These are phyloP conservation scores for Salinomyces thailandicus DNA, from an alignment of 2,329 filamentous ascomycete genomes.

Conservation along the genomic window DNA sequence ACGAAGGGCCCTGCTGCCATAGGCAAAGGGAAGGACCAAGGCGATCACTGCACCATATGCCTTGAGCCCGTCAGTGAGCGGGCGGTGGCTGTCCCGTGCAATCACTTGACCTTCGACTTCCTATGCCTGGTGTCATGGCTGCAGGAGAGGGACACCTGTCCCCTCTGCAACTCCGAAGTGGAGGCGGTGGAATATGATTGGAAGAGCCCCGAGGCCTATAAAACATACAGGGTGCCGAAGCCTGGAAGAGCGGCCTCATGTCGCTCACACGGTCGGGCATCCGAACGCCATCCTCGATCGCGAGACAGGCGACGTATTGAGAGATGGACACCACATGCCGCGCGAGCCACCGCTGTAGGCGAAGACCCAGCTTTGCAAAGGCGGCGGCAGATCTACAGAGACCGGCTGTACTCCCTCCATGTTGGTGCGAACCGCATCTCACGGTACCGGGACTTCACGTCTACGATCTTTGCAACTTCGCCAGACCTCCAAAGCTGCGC, in stretches of 20 bases:
- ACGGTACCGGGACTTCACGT: constrained; percentile 62
- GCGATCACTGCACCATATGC: constrained; percentile 71
- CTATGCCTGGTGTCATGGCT: constrained; percentile 77
- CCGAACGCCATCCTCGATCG: background rate
- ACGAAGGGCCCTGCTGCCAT: too few relatives aligned
- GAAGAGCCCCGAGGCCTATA: constrained; percentile 41
- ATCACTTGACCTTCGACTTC: constrained; percentile 75
- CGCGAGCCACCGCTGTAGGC: background rate
- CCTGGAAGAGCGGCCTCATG: too few relatives aligned
- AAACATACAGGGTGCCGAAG: constrained; percentile 46
- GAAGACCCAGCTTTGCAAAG: constrained; percentile 39
- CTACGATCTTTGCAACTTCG: constrained; percentile 53
- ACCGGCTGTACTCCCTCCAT: constrained; percentile 65
- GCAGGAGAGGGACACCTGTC: constrained; percentile 59
- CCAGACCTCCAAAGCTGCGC: constrained; percentile 63
- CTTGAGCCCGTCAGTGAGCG: constrained; percentile 63
- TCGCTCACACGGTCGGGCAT: background rate
- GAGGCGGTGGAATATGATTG: constrained; percentile 57
- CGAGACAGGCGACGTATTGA: background rate
- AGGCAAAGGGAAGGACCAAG: constrained; percentile 5
- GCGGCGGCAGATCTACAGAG: constrained; percentile 62
- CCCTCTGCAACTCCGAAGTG: constrained; percentile 56
- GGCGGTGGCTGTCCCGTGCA: constrained; percentile 64
- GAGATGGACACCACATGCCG: constrained; percentile 3
- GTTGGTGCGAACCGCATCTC: constrained; percentile 74